A percentile compares a stretch with the other conserved stretches of the same genome.
Evolutionary conservation across 2,329 filamentous ascomycete species (phyloP).

Genomic region (Trichoderma koningiopsis): DNA sequence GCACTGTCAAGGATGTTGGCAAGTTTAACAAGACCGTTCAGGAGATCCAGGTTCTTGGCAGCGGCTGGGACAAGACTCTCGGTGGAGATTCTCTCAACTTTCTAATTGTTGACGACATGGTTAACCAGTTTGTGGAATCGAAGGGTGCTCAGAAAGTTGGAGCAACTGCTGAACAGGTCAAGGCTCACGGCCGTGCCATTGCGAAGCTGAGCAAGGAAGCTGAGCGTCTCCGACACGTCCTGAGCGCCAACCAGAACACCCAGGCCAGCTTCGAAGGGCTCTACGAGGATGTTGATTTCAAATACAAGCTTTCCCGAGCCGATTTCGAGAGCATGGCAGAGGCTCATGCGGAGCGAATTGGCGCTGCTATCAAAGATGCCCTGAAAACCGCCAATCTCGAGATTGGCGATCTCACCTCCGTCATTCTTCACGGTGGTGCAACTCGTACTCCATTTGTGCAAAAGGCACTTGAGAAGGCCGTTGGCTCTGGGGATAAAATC

Average conservation of each 20-base stretch:
- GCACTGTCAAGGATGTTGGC: constrained; percentile 85
- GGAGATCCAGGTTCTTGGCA: constrained; percentile 86
- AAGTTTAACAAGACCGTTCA: constrained; percentile 96
- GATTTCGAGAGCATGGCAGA: constrained; percentile 80
- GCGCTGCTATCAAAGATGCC: constrained; percentile 70
- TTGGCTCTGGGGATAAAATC: constrained; percentile 74
- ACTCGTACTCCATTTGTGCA: constrained; percentile 94
- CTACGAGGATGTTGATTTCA: constrained; percentile 90
- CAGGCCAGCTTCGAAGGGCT: constrained; percentile 81
- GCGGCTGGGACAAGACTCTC: constrained; percentile 85
- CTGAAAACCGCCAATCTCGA: constrained; percentile 72
- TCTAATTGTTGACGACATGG: constrained; percentile 86
- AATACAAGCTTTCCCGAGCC: constrained; percentile 79
- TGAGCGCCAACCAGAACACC: constrained; percentile 90
- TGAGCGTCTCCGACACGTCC: constrained; percentile 80
- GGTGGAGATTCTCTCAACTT: constrained; percentile 89
- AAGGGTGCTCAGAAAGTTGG: constrained; percentile 66
- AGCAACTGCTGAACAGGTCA: constrained; percentile 64
- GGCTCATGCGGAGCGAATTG: constrained; percentile 68
- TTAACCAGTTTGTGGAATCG: constrained; percentile 74
- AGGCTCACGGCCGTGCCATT: constrained; percentile 77
- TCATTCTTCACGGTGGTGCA: constrained; percentile 91
- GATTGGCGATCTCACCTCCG: constrained; percentile 76
- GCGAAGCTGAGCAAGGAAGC: constrained; percentile 93
- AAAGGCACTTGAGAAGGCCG: constrained; percentile 76